phyloP scores from a whole-genome alignment of 2,329 filamentous ascomycete genomes.

The Pseudodiploospora longispora region DNA sequence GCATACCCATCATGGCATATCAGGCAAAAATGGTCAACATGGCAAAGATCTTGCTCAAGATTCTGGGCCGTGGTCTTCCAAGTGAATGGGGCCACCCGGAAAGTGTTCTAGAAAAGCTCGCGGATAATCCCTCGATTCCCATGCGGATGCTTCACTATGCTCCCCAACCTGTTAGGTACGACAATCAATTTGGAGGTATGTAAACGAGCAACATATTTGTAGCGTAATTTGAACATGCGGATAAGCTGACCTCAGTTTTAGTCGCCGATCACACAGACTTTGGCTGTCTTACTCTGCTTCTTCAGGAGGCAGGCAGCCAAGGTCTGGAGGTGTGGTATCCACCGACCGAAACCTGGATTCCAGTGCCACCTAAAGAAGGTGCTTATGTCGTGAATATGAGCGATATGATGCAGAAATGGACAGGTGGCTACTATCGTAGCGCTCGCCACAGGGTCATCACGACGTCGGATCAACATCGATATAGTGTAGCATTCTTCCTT shows the following conservation, averaged over 20 bases:
- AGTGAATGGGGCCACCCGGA: background rate
- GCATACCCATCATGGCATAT: background rate
- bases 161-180: constrained; percentile 3
- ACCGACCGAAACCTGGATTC: constrained; percentile 18
- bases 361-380: constrained; percentile 21
- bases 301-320: constrained; percentile 20
- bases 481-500: constrained; percentile 20
- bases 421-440: constrained; percentile 20
- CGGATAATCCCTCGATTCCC: constrained; percentile 13
- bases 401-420: constrained; percentile 27
- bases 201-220: background rate
- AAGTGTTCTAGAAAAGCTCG: constrained; percentile 11
- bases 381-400: constrained; percentile 30
- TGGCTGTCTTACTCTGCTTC: constrained; percentile 20
- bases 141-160: constrained; percentile 19
- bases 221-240: too few relatives aligned
- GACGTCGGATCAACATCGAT: constrained; percentile 15
- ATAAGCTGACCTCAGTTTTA: background rate
- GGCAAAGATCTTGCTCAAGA: background rate
- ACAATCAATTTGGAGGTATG: background rate
- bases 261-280: constrained; percentile 24
- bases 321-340: constrained; percentile 22
- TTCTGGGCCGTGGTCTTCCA: constrained; percentile 10
- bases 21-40: background rate
- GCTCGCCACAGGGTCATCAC: constrained; percentile 21